Evolutionary conservation across 2,329 filamentous ascomycete species (phyloP).

Genomic region (Neofusicoccum cordaticola): DNA sequence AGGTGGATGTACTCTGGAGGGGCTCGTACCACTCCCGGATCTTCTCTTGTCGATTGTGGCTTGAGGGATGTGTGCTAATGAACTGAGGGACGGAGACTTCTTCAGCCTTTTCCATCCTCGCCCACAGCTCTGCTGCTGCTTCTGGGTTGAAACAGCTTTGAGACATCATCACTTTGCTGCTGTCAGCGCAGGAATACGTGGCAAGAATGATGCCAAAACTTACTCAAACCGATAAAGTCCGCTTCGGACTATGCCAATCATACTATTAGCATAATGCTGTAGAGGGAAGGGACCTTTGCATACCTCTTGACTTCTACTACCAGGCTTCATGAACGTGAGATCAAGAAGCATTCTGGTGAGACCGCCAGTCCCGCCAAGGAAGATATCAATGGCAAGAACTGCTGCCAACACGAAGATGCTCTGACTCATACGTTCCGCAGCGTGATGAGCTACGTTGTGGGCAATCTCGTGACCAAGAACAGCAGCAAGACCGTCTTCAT

Average conservation of each 20-base stretch:
- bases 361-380: constrained; percentile 45
- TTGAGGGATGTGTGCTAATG: constrained; percentile 74
- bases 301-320: constrained; percentile 66
- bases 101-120: constrained; percentile 58
- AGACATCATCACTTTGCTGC: constrained; percentile 66
- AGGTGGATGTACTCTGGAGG: background rate
- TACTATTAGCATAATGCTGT: constrained; percentile 14
- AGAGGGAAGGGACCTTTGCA: constrained; percentile 7
- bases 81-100: constrained; percentile 62
- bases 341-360: constrained; percentile 51
- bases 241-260: constrained; percentile 61
- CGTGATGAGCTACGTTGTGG: constrained; percentile 69
- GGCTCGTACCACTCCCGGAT: constrained; percentile 56
- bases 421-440: constrained; percentile 60
- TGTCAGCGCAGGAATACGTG: constrained; percentile 18
- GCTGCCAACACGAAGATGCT: constrained; percentile 39
- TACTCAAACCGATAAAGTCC: constrained; percentile 71
- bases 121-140: constrained; percentile 62
- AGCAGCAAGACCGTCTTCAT: constrained; percentile 68
- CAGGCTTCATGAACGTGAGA: constrained; percentile 64
- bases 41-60: constrained; percentile 62
- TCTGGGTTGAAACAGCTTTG: constrained; percentile 73
- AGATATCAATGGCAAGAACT: constrained; percentile 33
- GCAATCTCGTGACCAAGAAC: constrained; percentile 79
- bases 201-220: background rate